Evolutionary conservation across 352 stramenopile species (phyloP).

Genomic region (Pythium brassicae): DNA sequence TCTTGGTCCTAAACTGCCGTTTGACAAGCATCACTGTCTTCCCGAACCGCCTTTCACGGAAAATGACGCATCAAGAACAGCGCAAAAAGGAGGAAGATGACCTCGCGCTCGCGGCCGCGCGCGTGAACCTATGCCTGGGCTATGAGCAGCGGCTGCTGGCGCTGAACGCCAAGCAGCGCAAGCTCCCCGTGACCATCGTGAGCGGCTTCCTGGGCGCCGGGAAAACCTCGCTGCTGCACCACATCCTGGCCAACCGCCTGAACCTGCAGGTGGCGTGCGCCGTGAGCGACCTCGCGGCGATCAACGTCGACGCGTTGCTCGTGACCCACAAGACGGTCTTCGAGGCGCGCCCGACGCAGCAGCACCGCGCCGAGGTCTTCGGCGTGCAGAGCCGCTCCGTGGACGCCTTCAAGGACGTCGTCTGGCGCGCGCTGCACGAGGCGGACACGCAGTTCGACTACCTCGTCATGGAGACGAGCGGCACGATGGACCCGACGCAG

Average conservation of each 20-base stretch:
- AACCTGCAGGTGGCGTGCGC: slow-evolving; percentile 68
- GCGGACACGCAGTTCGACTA: slow-evolving; percentile 61
- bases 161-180: slow-evolving; percentile 37
- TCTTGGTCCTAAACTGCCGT: neutral
- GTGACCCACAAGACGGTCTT: slow-evolving; percentile 42
- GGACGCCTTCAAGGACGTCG: slow-evolving; percentile 67
- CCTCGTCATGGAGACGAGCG: slow-evolving; percentile 72
- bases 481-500: slow-evolving; percentile 64
- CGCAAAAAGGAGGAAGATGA: slow-evolving; percentile 10
- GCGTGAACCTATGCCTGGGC: slow-evolving; percentile 54
- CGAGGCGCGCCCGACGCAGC: slow-evolving; percentile 20
- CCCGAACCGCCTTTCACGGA: neutral
- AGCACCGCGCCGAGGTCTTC: slow-evolving; percentile 26
- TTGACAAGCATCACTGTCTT: neutral
- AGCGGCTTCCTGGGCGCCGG: slow-evolving; percentile 61
- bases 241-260: slow-evolving; percentile 57
- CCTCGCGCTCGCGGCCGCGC: slow-evolving; percentile 36
- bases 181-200: slow-evolving; percentile 61
- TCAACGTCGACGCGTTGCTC: slow-evolving; percentile 71
- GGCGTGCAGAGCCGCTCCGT: slow-evolving; percentile 25
- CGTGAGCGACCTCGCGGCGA: slow-evolving; percentile 59
- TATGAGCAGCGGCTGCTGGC: slow-evolving; percentile 50
- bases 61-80: neutral
- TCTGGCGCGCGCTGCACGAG: slow-evolving; percentile 53
- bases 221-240: slow-evolving; percentile 67